Evolutionary conservation across 2,329 filamentous ascomycete genomes (phyloP), one percentile per base, ranked within the genome.

Genomic region (Teratosphaeriaceae sp.): DNA sequence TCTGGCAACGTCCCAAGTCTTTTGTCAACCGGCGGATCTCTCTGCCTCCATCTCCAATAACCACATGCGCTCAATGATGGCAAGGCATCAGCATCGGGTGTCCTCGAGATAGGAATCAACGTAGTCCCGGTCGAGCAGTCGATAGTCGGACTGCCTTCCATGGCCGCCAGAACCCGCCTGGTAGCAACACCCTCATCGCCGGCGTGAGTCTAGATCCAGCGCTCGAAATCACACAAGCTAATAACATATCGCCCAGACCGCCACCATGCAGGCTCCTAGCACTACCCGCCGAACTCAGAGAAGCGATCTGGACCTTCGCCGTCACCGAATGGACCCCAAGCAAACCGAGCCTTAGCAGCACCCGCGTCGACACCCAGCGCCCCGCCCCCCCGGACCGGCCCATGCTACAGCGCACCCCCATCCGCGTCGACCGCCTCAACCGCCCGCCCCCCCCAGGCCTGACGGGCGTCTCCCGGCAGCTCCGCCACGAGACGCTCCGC

Each of bases 281-380:
- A 21, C 44, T 56, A 11, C 53, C 53, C 20, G 46, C 51, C 31
- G 51, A 56, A 29, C 24, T 56, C 9, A 45, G 51, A 2, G 51
- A 56, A 35, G 27, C 36, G 29, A 54, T 53, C 21, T 54, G 46
- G 45, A 38, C 37, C 23, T 40, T 45, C 30, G 43, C 52, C 12
- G 52, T 56, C 11, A 49, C 47, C 7, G 52, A 53, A 24, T 53
- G 50, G 52, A 44, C 22, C 26, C 18, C 16, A 20, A 3, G 5
- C 13, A 19, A 33, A 42, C 11, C 11, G 22, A 11, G 5, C 12
- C 4, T 33, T n/a, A 20, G 23, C 27, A 11, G 6, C 12, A n/a
- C 6, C 23, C 11, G 7, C 15, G 9, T 9, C 7, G 16, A 30
- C 9, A 19, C 7, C 37, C 16, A 21, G n/a, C 12, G 5, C 8